phyloP scores from a whole-genome alignment of 2,329 filamentous ascomycete species.

The Phialophora chinensis region DNA sequence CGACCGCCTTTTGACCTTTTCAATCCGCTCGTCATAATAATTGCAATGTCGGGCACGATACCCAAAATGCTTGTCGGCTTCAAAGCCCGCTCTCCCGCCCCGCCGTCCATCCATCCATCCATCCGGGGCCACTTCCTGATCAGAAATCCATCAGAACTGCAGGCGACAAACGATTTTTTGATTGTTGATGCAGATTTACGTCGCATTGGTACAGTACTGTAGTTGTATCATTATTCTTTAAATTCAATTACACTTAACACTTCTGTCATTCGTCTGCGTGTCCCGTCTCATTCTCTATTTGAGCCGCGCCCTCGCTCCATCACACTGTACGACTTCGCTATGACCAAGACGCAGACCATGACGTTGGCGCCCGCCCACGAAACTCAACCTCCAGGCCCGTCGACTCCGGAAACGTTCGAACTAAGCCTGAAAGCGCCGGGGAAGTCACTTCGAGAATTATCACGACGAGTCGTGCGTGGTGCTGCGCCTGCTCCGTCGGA shows the following conservation, averaged over 20 bases:
- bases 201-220: background rate
- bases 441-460: constrained; percentile 27
- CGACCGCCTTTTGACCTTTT: background rate
- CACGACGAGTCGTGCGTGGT: constrained; percentile 24
- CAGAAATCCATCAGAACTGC: no score
- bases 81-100: background rate
- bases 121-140: background rate
- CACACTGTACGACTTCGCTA: constrained; percentile 9
- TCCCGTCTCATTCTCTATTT: background rate
- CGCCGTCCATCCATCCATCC: background rate
- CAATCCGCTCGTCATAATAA: background rate
- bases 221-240: background rate
- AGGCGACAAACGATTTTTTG: background rate
- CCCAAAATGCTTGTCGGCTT: background rate
- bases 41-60: background rate
- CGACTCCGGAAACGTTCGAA: constrained; percentile 25
- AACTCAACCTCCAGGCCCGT: background rate
- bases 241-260: background rate
- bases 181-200: background rate
- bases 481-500: background rate
- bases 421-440: constrained; percentile 33
- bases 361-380: constrained; percentile 10
- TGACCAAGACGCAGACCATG: constrained; percentile 22
- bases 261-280: constrained; percentile 5
- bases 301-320: background rate